Conservation (phyloP, 139 green algal genomes). For the Chlamydomonas incerta region DNA sequence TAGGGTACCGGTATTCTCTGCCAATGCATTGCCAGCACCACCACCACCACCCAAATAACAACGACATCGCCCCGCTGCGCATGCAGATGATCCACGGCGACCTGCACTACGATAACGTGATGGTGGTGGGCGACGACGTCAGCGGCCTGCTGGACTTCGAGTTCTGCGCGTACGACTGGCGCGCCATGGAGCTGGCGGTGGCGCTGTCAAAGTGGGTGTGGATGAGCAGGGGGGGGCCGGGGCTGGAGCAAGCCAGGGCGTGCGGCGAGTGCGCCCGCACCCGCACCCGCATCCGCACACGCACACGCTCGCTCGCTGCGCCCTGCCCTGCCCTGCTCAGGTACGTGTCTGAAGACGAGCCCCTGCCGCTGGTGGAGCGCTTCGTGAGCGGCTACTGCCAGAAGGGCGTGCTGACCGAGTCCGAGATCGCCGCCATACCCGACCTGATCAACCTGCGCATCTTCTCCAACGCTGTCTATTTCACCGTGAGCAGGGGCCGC, state of each 20-base stretch:
- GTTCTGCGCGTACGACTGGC: constrained; percentile 62
- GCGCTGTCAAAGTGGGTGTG: constrained; percentile 60
- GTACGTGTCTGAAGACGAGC: constrained; percentile 64
- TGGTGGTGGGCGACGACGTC: constrained; percentile 55
- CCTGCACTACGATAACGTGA: constrained; percentile 69
- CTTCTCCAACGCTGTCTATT: constrained; percentile 67
- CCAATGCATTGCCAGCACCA: too few relatives aligned
- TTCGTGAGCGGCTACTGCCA: constrained; percentile 56
- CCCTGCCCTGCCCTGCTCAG: neutral
- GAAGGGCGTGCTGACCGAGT: constrained; percentile 50
- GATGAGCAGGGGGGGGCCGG: too few relatives aligned
- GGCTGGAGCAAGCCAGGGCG: too few relatives aligned
- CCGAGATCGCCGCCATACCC: constrained; percentile 60
- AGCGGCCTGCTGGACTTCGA: constrained; percentile 69
- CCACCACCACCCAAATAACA: too few relatives aligned
- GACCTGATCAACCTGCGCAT: constrained; percentile 71
- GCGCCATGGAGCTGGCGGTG: constrained; percentile 72
- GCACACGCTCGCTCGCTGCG: neutral
- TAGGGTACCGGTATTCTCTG: too few relatives aligned
- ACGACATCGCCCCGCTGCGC: too few relatives aligned
- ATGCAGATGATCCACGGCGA: constrained; percentile 69
- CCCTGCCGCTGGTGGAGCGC: constrained; percentile 50
- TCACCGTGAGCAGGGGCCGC: constrained; percentile 34
- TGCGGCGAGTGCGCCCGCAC: too few relatives aligned
- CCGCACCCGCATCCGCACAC: too few relatives aligned